These are phyloP conservation scores for Tarenaya hassleriana DNA, from an alignment of 345 rosid species.

Conservation along the genomic window DNA sequence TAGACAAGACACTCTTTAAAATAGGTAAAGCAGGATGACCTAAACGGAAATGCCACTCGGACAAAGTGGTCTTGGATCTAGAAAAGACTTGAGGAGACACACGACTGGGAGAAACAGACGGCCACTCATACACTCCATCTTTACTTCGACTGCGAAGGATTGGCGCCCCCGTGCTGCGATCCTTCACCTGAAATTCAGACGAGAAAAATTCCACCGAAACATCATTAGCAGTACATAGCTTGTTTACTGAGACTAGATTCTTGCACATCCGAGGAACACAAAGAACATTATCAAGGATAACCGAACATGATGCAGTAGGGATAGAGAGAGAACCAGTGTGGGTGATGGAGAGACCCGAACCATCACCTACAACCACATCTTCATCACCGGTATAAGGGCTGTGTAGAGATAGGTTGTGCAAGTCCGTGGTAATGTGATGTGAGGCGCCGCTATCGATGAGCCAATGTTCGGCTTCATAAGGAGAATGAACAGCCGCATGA, in stretches of 20 bases:
- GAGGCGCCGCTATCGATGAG: background rate
- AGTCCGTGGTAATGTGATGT: background rate
- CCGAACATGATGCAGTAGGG: background rate
- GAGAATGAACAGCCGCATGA: background rate
- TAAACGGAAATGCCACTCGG: background rate
- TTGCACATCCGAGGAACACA: background rate
- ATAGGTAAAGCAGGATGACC: background rate
- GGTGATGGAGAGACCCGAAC: background rate
- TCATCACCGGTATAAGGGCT: background rate
- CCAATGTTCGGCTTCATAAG: background rate
- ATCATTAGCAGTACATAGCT: constrained; percentile 2
- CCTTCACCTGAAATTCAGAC: constrained; percentile 5
- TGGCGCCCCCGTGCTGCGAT: background rate
- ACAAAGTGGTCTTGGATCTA: too few relatives aligned
- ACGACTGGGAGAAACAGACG: background rate
- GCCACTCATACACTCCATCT: constrained; percentile 10
- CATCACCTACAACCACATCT: background rate
- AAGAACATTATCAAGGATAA: background rate
- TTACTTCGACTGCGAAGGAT: background rate
- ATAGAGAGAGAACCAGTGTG: background rate
- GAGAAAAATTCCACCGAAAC: constrained; percentile 17
- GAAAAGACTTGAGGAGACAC: too few relatives aligned
- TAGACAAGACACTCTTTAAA: background rate
- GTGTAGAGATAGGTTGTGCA: background rate
- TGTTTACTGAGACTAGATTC: constrained; percentile 1